Conservation (phyloP, 331 rosid genomes). For the Rosa hybrid region DNA sequence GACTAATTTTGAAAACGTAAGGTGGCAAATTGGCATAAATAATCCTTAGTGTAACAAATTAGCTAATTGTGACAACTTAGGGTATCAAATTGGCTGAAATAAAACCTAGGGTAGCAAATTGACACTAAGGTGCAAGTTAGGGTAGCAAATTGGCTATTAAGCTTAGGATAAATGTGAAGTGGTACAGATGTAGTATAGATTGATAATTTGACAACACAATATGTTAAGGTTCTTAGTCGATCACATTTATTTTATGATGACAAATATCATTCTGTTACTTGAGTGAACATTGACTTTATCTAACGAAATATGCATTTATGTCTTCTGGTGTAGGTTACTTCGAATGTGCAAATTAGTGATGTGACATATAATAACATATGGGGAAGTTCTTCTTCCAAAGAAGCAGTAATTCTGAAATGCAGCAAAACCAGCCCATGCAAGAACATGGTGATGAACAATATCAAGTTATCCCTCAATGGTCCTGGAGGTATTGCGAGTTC, state of each 20-base stretch:
- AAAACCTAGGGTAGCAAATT: too few species aligned
- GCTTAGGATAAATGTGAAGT: too few species aligned
- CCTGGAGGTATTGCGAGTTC: neutral
- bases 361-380: conserved; percentile 36
- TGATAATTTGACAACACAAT: neutral
- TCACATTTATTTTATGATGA: neutral
- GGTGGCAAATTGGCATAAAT: too few species aligned
- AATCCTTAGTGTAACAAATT: too few species aligned
- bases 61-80: too few species aligned
- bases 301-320: neutral
- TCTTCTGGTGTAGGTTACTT: conserved; percentile 20
- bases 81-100: too few species aligned
- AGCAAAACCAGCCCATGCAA: conserved; percentile 50
- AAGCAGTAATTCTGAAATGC: conserved; percentile 37
- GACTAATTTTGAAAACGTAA: too few species aligned
- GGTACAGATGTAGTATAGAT: neutral
- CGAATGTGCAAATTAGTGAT: conserved; percentile 46
- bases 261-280: neutral
- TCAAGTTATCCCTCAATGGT: conserved; percentile 22
- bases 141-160: too few species aligned
- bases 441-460: conserved; percentile 28
- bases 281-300: neutral
- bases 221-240: neutral
- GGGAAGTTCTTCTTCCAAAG: conserved; percentile 37
- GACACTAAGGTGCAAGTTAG: too few species aligned